Percentiles rank a stretch among this genome's conserved stretches.
Conservation (phyloP, 768 basidiomycete genomes). For the Hemileccinum impolitum region DNA sequence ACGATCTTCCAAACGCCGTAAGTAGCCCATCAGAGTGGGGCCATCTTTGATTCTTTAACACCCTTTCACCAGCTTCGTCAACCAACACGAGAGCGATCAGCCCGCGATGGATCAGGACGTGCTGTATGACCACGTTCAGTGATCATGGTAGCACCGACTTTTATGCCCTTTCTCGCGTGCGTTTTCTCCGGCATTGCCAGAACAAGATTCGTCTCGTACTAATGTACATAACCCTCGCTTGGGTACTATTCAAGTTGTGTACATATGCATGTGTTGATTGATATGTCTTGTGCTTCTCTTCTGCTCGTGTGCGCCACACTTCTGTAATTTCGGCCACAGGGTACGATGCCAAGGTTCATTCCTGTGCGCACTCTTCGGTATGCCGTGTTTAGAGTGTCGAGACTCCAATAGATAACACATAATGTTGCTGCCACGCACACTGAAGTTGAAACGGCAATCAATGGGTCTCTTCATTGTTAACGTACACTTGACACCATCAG, state of each 20-base stretch:
- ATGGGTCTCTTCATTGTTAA: slow-evolving; percentile 6
- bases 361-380: slow-evolving; percentile 10
- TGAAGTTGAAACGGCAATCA: slow-evolving; percentile 10
- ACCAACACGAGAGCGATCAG: slow-evolving; percentile 12
- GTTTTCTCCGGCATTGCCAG: not conserved
- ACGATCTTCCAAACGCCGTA: slow-evolving; percentile 7
- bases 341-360: slow-evolving; percentile 2
- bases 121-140: slow-evolving; percentile 9
- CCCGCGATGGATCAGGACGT: slow-evolving; percentile 4
- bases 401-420: not conserved
- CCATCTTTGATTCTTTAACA: not conserved
- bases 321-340: slow-evolving; percentile 14
- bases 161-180: not conserved
- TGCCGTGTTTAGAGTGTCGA: slow-evolving; percentile 3
- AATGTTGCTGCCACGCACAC: slow-evolving; percentile 1
- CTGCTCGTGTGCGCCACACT: slow-evolving; percentile 25
- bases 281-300: slow-evolving; percentile 7
- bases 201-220: not conserved
- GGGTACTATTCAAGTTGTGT: not conserved
- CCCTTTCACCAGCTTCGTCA: slow-evolving; percentile 4
- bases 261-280: slow-evolving; percentile 6
- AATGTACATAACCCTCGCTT: slow-evolving; percentile 6
- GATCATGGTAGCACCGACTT: slow-evolving; percentile 8
- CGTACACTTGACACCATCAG: slow-evolving; percentile 15
- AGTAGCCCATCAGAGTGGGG: not conserved